phyloP scores from a whole-genome alignment of 352 stramenopile genomes.

The Pilasporangium apinafurcum region DNA sequence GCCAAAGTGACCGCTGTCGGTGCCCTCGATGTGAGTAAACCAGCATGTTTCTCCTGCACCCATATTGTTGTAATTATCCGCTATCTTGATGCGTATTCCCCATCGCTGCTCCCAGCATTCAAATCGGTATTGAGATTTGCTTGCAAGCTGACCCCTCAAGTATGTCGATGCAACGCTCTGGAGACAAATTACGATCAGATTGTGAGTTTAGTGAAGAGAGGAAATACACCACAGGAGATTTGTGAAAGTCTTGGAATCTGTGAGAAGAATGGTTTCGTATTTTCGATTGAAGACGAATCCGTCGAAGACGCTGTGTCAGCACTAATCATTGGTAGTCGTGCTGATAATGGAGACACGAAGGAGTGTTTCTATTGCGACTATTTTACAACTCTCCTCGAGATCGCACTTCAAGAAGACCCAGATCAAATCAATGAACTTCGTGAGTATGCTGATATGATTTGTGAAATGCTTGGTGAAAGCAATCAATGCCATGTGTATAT shows the following conservation, averaged over 20 bases:
- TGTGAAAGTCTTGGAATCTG: conserved; percentile 7
- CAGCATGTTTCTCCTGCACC: conserved; percentile 6
- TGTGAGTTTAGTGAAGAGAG: conserved; percentile 1
- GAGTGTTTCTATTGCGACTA: conserved; percentile 62
- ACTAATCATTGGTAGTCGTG: conserved; percentile 11
- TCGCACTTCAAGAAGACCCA: conserved; percentile 51
- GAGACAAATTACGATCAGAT: conserved; percentile 10
- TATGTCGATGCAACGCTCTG: conserved; percentile 10
- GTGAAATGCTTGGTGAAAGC: conserved; percentile 50
- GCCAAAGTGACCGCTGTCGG: conserved; percentile 1
- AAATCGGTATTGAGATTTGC: conserved; percentile 1
- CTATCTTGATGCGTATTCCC: conserved; percentile 3
- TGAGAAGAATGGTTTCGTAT: conserved; percentile 1
- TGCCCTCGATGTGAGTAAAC: not conserved
- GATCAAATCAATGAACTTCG: conserved; percentile 50
- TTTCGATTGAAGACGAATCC: not conserved
- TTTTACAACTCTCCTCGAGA: conserved; percentile 45
- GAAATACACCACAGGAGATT: conserved; percentile 4
- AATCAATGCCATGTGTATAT: conserved; percentile 67
- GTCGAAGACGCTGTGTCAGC: conserved; percentile 5
- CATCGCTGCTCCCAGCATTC: conserved; percentile 2
- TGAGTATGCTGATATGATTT: conserved; percentile 68
- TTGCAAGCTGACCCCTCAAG: conserved; percentile 5
- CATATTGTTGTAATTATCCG: conserved; percentile 1
- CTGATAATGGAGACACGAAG: conserved; percentile 24